Conservation (phyloP, 2,329 filamentous ascomycete species). For the Colletotrichum sp. region DNA sequence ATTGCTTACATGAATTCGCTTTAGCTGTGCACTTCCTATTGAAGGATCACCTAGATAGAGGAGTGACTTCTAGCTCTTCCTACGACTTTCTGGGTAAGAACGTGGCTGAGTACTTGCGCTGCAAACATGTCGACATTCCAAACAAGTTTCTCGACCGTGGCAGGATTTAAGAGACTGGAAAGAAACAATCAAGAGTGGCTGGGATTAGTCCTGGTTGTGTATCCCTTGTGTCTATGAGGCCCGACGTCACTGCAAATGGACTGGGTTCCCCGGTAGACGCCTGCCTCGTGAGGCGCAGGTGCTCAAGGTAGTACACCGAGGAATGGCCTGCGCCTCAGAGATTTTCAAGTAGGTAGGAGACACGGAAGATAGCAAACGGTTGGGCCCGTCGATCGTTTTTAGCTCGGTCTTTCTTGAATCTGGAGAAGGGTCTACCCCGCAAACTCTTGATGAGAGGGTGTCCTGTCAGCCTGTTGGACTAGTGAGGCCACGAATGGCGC, state of each 20-base stretch:
- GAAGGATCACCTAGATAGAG: slow-evolving; percentile 41
- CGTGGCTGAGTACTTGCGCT: slow-evolving; percentile 32
- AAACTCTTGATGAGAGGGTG: background rate
- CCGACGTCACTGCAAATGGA: background rate
- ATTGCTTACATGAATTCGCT: background rate
- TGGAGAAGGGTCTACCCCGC: background rate
- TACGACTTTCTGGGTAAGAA: slow-evolving; percentile 38
- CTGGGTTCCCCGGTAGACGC: background rate
- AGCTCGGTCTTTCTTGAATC: background rate
- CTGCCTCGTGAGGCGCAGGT: background rate
- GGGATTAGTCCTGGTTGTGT: background rate
- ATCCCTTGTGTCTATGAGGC: background rate
- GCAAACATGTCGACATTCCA: slow-evolving; percentile 32
- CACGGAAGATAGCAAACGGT: background rate
- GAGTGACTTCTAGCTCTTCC: slow-evolving; percentile 23
- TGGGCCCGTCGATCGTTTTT: background rate
- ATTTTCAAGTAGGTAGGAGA: background rate
- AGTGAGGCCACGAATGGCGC: background rate
- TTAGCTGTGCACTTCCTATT: slow-evolving; percentile 40
- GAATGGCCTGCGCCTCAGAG: background rate
- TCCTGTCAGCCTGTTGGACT: background rate
- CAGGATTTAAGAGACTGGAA: background rate
- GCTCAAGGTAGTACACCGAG: background rate
- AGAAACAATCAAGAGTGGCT: background rate
- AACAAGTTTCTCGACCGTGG: slow-evolving; percentile 30